Percentiles rank a stretch among this genome's conserved stretches.
These are phyloP conservation scores for Kwoniella botswanensis DNA, from an alignment of 768 basidiomycete genomes.

Conservation along the genomic window DNA sequence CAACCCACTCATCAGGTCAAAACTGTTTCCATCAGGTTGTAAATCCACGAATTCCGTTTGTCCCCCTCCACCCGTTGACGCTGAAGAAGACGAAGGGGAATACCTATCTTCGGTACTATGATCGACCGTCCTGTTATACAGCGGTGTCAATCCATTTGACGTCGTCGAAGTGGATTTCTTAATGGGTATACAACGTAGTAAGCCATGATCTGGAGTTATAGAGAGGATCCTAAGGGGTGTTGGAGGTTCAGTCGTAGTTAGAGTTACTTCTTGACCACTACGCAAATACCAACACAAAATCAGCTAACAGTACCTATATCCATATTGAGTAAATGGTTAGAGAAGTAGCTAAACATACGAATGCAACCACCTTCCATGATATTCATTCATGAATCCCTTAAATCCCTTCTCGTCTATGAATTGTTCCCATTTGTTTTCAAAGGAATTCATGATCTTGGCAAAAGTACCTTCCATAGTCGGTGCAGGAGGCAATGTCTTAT, in stretches of 20 bases:
- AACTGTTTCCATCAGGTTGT: slow-evolving; percentile 96
- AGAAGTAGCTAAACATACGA: slow-evolving; percentile 68
- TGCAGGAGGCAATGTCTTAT: slow-evolving; percentile 51
- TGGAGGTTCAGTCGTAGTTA: slow-evolving; percentile 76
- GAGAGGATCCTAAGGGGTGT: slow-evolving; percentile 75
- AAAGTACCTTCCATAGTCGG: slow-evolving; percentile 76
- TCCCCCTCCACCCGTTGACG: slow-evolving; percentile 36
- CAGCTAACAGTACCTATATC: neutral
- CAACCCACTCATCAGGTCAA: slow-evolving; percentile 88
- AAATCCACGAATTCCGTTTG: slow-evolving; percentile 73
- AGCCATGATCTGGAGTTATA: slow-evolving; percentile 84
- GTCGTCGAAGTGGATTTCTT: neutral
- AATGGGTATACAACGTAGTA: slow-evolving; percentile 72
- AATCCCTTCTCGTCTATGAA: slow-evolving; percentile 76
- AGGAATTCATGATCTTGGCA: slow-evolving; percentile 74
- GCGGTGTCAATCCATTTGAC: slow-evolving; percentile 41
- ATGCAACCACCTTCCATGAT: slow-evolving; percentile 85
- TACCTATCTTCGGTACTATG: slow-evolving; percentile 44
- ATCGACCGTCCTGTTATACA: slow-evolving; percentile 42
- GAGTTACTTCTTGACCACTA: slow-evolving; percentile 63
- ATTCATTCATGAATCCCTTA: slow-evolving; percentile 76
- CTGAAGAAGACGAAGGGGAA: slow-evolving; percentile 21
- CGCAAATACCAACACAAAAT: neutral
- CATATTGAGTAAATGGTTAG: neutral
- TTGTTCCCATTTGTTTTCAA: slow-evolving; percentile 75